Evolutionary conservation across 441 rosid species (phyloP), one percentile per base, ranked within the genome.

Genomic region (Euphorbia neoarborescens): DNA sequence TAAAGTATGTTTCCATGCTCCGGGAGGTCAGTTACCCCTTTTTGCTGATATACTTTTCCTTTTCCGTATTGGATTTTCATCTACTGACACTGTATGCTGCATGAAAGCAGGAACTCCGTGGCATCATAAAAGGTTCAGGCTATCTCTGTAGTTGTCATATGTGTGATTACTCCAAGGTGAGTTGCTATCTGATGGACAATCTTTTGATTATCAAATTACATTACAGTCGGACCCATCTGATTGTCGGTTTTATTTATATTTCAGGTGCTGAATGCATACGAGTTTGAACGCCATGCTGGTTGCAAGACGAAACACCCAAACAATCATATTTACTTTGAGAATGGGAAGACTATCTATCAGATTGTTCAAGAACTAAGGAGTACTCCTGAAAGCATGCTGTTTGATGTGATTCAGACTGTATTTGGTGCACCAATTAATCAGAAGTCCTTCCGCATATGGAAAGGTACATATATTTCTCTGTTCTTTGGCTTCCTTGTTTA

Each of bases 271-370:
- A 90, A 90, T 81, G 96, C 96, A 9, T 90, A 82, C 59, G 96
- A 90, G 76, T 88, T 90, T 72, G 96, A 86, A 82, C 82, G 88
- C 61, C 96, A 90, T 75, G 93, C 96, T 70, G 87, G 85, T 75
- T 84, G 90, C 90, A 90, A 90, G 78, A 88, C 93, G 13, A 88
- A 90, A 74, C 96, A 90, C 72, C 93, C 96, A 50, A 90, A 90
- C 63, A 88, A 86, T 80, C 96, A 85, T 74, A 86, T 90, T 63
- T 90, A 85, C 81, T 88, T 90, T 54, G 93, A 87, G 68, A 90
- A 87, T 79, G 96, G 96, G 53, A 90, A 88, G 87, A 90, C 96
- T 7, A 82, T 90, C 25, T 88, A 88, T 74, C 90, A 88, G 66
- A 87, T 83, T 24, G 96, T 88, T 58, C 96, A 90, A 79, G 93